Conservation (phyloP, 1,139 yeast genomes). For the Pichia sp. region DNA sequence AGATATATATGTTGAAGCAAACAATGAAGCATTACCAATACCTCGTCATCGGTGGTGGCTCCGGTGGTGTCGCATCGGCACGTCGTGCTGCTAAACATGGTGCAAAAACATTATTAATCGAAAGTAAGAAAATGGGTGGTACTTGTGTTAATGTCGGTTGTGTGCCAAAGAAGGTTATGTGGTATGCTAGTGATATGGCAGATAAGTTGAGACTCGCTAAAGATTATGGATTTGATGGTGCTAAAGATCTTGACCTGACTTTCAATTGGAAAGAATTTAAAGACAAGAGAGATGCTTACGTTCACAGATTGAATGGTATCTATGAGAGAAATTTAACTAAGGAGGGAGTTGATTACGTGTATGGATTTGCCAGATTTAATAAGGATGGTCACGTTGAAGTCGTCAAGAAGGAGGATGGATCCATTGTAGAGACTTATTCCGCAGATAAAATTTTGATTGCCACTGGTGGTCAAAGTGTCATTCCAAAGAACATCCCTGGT, state of each 20-base stretch:
- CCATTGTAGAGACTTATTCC: conserved; percentile 43
- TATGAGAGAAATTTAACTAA: conserved; percentile 79
- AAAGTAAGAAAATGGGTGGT: conserved; percentile 82
- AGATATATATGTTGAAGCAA: conserved; percentile 21
- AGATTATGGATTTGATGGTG: conserved; percentile 69
- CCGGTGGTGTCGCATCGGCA: conserved; percentile 98
- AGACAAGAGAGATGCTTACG: conserved; percentile 85
- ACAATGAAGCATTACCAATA: conserved; percentile 62
- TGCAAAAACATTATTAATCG: conserved; percentile 77
- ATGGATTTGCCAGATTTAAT: conserved; percentile 80
- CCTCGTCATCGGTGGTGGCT: conserved; percentile 98
- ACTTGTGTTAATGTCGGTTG: conserved; percentile 99
- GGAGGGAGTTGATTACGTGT: conserved; percentile 82
- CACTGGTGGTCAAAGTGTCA: conserved; percentile 82
- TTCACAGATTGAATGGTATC: conserved; percentile 81
- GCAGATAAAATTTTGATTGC: conserved; percentile 86
- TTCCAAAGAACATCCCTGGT: conserved; percentile 70
- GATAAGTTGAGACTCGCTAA: conserved; percentile 63
- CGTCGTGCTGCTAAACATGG: conserved; percentile 95
- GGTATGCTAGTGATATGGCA: conserved; percentile 93
- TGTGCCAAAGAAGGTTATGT: conserved; percentile 98
- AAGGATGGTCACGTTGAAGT: conserved; percentile 77
- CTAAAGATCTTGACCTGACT: conserved; percentile 21
- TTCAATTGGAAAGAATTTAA: conserved; percentile 82
- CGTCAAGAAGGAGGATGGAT: conserved; percentile 45